Percentiles rank a stretch among this genome's conserved stretches.
Conservation (phyloP, 2,329 filamentous ascomycete genomes). For the Fusarium solani-melongenae region DNA sequence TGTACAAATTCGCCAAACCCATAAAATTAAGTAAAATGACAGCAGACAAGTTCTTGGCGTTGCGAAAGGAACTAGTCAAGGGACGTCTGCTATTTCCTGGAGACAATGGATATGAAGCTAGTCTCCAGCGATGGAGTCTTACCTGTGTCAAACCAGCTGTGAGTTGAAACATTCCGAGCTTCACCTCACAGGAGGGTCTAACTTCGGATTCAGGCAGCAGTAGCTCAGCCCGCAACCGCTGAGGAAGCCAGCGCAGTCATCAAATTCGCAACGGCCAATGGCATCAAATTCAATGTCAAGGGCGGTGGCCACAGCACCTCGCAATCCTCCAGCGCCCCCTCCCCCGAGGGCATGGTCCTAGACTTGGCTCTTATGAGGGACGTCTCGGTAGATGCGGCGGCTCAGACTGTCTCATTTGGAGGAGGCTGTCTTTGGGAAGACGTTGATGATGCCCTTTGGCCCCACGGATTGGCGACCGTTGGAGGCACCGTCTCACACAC, state of each 20-base stretch:
- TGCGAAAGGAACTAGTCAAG: slow-evolving; percentile 32
- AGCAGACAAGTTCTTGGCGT: slow-evolving; percentile 22
- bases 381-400: slow-evolving; percentile 59
- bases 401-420: slow-evolving; percentile 58
- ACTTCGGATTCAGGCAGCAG: slow-evolving; percentile 51
- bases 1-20: neutral
- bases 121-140: slow-evolving; percentile 51
- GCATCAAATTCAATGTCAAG: slow-evolving; percentile 62
- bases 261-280: slow-evolving; percentile 55
- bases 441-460: slow-evolving; percentile 62
- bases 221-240: slow-evolving; percentile 54
- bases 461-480: slow-evolving; percentile 66
- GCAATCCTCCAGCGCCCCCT: slow-evolving; percentile 54
- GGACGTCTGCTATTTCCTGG: slow-evolving; percentile 48
- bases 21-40: slow-evolving; percentile 19
- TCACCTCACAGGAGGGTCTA: neutral
- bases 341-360: slow-evolving; percentile 65
- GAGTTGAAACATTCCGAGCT: neutral
- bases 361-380: slow-evolving; percentile 63
- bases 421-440: slow-evolving; percentile 66
- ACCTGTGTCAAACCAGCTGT: slow-evolving; percentile 51
- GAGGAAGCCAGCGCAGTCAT: slow-evolving; percentile 56
- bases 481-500: slow-evolving; percentile 73
- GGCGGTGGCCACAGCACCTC: slow-evolving; percentile 68
- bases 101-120: slow-evolving; percentile 48